Evolutionary conservation across 169 alveolate genomes (phyloP).

Genomic region (Eimeria tenella): DNA sequence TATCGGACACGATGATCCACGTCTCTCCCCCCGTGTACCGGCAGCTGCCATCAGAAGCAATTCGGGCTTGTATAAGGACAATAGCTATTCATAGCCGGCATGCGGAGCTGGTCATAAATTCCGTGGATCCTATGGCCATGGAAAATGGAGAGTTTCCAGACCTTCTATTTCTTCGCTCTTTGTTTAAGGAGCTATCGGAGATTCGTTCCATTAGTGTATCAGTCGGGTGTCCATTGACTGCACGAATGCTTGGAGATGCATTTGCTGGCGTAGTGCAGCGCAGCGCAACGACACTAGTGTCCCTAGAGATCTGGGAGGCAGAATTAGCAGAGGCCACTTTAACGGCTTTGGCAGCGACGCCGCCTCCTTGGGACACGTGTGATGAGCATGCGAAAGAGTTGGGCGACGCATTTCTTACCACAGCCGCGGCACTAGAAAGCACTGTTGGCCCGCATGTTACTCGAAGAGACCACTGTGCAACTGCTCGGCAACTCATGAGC

Average conservation of each 20-base stretch:
- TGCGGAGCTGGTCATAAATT: constrained; percentile 35
- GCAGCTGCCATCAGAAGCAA: constrained; percentile 48
- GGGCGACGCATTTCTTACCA: constrained; percentile 8
- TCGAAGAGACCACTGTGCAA: constrained; percentile 3
- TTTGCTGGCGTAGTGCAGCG: constrained; percentile 70
- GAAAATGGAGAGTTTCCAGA: neutral
- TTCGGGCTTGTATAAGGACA: constrained; percentile 20
- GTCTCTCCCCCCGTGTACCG: constrained; percentile 33
- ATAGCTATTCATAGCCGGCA: constrained; percentile 34
- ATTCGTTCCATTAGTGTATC: constrained; percentile 35
- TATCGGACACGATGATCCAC: constrained; percentile 34
- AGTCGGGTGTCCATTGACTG: constrained; percentile 49
- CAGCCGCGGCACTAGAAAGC: constrained; percentile 46
- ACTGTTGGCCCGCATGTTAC: constrained; percentile 44
- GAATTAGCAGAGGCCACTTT: constrained; percentile 65
- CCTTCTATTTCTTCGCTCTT: constrained; percentile 20
- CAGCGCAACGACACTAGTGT: constrained; percentile 36
- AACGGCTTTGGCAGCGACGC: constrained; percentile 21
- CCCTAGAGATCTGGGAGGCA: constrained; percentile 63
- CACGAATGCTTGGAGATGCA: constrained; percentile 30
- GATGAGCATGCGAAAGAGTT: constrained; percentile 9
- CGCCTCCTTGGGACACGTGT: neutral
- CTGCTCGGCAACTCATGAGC: neutral
- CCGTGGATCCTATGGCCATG: constrained; percentile 1
- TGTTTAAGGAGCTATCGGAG: constrained; percentile 35